These are phyloP conservation scores for Coemansia sp. DNA, from an alignment of 192 early-diverging fungal genomes.

Conservation along the genomic window DNA sequence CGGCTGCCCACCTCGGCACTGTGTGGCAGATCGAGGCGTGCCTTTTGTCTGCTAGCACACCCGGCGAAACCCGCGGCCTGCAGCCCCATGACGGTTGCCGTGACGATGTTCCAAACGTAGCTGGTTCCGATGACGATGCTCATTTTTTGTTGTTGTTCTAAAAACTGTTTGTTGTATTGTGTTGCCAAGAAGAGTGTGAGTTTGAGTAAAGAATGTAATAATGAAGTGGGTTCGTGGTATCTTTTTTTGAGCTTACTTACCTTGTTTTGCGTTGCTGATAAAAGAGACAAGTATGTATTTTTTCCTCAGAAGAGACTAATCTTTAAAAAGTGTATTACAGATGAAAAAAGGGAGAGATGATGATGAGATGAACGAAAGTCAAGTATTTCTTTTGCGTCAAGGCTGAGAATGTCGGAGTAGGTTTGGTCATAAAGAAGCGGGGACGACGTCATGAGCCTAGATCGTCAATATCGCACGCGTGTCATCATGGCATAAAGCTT, in stretches of 20 bases:
- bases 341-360: conserved; percentile 1
- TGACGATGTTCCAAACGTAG: conserved; percentile 52
- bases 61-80: conserved; percentile 41
- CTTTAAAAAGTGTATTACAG: too few relatives aligned
- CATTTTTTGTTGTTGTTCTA: conserved; percentile 16
- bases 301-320: neutral
- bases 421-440: too few relatives aligned
- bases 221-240: too few relatives aligned
- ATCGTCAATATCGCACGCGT: neutral
- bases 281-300: neutral
- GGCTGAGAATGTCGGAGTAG: too few relatives aligned
- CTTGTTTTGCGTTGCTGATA: neutral
- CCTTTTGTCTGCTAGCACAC: conserved; percentile 37
- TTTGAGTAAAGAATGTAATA: neutral
- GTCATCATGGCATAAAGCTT: too few relatives aligned
- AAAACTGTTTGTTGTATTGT: neutral
- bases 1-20: conserved; percentile 41
- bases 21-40: conserved; percentile 35
- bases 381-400: neutral
- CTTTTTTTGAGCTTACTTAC: too few relatives aligned
- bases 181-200: too few relatives aligned
- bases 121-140: conserved; percentile 50
- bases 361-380: neutral
- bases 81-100: conserved; percentile 47
- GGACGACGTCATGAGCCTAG: too few relatives aligned